Evolutionary conservation across 257 asterid genomes (phyloP).

Genomic region (Scutellaria minor): DNA sequence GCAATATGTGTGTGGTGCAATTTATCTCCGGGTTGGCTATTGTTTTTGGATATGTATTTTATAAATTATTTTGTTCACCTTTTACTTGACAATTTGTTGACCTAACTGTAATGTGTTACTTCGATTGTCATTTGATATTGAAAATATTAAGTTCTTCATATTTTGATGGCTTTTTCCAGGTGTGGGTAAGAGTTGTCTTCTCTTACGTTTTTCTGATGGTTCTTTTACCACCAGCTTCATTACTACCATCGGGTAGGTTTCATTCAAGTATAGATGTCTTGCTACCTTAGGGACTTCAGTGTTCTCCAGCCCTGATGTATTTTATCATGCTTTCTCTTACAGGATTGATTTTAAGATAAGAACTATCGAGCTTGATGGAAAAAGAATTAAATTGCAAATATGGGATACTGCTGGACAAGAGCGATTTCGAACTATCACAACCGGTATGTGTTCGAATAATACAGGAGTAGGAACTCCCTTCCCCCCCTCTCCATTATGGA

Average conservation of each 20-base stretch:
- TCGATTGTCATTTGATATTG: background rate
- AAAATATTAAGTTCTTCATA: slow-evolving; percentile 33
- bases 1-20: background rate
- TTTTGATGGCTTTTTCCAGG: slow-evolving; percentile 55
- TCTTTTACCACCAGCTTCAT: slow-evolving; percentile 83
- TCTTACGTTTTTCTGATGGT: slow-evolving; percentile 89
- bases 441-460: slow-evolving; percentile 51
- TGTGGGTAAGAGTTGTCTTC: slow-evolving; percentile 99
- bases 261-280: slow-evolving; percentile 29
- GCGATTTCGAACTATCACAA: slow-evolving; percentile 81
- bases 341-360: slow-evolving; percentile 90
- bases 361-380: slow-evolving; percentile 74
- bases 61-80: background rate
- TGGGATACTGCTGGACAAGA: slow-evolving; percentile 96
- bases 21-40: background rate
- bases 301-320: background rate
- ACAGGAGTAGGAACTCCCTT: slow-evolving; percentile 26
- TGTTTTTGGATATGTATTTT: background rate
- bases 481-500: slow-evolving; percentile 11
- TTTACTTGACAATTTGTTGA: slow-evolving; percentile 1
- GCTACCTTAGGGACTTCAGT: background rate
- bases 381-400: slow-evolving; percentile 74
- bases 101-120: background rate
- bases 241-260: slow-evolving; percentile 80
- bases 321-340: slow-evolving; percentile 27